These are phyloP conservation scores for Tylopilus subfusipes DNA, from an alignment of 768 basidiomycete species.

Conservation along the genomic window DNA sequence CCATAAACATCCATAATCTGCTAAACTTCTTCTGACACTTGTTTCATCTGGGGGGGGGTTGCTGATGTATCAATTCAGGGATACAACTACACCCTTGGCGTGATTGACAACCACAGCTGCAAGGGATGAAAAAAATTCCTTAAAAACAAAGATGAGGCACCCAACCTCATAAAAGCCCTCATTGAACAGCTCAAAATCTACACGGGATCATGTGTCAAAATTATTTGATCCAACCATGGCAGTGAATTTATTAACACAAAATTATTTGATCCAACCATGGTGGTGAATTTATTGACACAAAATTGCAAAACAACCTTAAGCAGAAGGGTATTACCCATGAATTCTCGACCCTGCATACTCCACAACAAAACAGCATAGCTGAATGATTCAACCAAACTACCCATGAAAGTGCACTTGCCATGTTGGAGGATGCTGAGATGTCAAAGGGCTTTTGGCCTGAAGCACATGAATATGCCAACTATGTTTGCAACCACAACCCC, in stretches of 20 bases:
- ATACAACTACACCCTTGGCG: slow-evolving; percentile 1
- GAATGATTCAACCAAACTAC: slow-evolving; percentile 25
- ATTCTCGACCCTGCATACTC: neutral
- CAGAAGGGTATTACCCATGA: neutral
- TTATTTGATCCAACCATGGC: neutral
- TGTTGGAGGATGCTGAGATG: slow-evolving; percentile 22
- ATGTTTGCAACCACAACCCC: slow-evolving; percentile 1
- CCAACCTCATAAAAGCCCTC: neutral
- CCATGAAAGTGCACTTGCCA: slow-evolving; percentile 20
- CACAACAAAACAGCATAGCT: neutral
- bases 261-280: too few species aligned
- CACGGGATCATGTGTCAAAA: neutral
- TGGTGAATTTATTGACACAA: neutral
- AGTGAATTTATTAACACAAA: too few species aligned
- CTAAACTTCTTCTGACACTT: too few species aligned
- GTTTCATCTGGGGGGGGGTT: too few species aligned
- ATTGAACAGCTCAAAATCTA: neutral
- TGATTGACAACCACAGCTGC: slow-evolving; percentile 6
- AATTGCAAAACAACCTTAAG: neutral
- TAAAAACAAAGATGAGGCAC: slow-evolving; percentile 1
- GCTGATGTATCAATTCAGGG: slow-evolving; percentile 4
- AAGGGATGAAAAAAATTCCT: slow-evolving; percentile 15
- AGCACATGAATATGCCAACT: slow-evolving; percentile 4
- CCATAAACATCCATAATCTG: too few species aligned
- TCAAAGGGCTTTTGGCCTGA: slow-evolving; percentile 23